Base-by-base conservation (phyloP, 2,329 filamentous ascomycete species). In the Botrytis porri region DNA sequence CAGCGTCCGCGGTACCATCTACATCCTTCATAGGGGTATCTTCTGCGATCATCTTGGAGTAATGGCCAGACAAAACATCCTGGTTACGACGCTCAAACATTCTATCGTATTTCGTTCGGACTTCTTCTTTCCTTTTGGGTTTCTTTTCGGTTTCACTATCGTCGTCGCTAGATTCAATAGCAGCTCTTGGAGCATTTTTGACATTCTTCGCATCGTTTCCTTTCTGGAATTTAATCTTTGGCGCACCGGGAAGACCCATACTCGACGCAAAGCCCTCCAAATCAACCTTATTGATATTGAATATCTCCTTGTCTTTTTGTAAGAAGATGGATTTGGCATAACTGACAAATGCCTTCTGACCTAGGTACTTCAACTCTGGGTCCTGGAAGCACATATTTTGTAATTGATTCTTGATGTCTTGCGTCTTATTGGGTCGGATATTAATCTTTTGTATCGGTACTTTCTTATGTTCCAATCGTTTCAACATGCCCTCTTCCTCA, bases 81-180 rank as follows among this genome's bases (percentile, higher is more conserved):
- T 98, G 95, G 83, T 99, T 99, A 78, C 92, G 93, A 74, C 96
- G 88, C 84, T 98, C 95, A 82, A 98, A 98, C 96, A 99, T 98
- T 78, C 94, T 92, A 82, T 99, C 94, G 81, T 97, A 97, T 82
- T 97, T 98, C 45, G 97, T 99, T 75, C 94, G 89, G 29, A 97
- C 93, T 78, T 90, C 88, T 18, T 87, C 85, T 83, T 93, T 91
- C 83, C 92, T 91, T 83, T 88, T 89, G 74, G 85, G 83, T 76
- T 85, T 81, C 79, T 87, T 86, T 4, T 79, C 82, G 25, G 89
- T 86, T 71, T 88, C 89, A 67, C 82, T 83, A 20, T 88, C 87
- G 5, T 90, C 90, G 22, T 88, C 90, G 78, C 81, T 92, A 81
- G 81, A 93, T 59, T 71, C 72, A 80, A 93, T 83, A 69, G 87